These are phyloP conservation scores for Calocybe indica DNA, from an alignment of 768 basidiomycete genomes.

Conservation along the genomic window DNA sequence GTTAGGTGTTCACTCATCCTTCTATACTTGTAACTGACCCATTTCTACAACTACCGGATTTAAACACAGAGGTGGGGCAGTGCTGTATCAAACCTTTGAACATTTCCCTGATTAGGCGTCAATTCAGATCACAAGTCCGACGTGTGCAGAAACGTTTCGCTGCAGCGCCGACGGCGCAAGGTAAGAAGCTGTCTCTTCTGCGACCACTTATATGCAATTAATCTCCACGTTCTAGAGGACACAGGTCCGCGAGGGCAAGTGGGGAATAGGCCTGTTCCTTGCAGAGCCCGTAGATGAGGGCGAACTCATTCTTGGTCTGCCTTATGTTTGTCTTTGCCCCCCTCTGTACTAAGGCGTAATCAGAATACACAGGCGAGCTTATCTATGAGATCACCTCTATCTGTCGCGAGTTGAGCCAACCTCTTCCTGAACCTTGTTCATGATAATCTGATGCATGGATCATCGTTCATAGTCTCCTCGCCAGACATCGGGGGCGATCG, in stretches of 20 bases:
- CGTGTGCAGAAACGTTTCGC: constrained; percentile 40
- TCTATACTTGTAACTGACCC: not conserved
- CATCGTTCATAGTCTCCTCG: constrained; percentile 28
- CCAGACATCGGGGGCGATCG: constrained; percentile 43
- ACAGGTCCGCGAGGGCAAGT: constrained; percentile 35
- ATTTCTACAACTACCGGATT: not conserved
- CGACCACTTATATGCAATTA: constrained; percentile 2
- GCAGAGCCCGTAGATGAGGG: constrained; percentile 33
- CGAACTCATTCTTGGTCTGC: constrained; percentile 45
- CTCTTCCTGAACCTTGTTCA: not conserved
- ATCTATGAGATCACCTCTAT: constrained; percentile 41
- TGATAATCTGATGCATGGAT: not conserved
- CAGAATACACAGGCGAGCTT: constrained; percentile 68
- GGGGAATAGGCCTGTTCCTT: constrained; percentile 53
- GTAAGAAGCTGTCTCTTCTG: constrained; percentile 17
- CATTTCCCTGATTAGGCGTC: no score
- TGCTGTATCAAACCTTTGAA: not conserved
- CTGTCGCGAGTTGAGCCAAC: constrained; percentile 42
- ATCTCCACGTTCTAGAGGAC: constrained; percentile 23
- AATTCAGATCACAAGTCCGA: constrained; percentile 20
- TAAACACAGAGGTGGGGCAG: constrained; percentile 14
- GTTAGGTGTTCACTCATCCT: not conserved
- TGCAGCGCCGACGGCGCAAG: constrained; percentile 41
- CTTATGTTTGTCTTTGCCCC: not conserved
- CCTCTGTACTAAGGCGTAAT: not conserved